These are phyloP conservation scores for Tephrocybe sp. DNA, from an alignment of 768 basidiomycete genomes.

Conservation along the genomic window DNA sequence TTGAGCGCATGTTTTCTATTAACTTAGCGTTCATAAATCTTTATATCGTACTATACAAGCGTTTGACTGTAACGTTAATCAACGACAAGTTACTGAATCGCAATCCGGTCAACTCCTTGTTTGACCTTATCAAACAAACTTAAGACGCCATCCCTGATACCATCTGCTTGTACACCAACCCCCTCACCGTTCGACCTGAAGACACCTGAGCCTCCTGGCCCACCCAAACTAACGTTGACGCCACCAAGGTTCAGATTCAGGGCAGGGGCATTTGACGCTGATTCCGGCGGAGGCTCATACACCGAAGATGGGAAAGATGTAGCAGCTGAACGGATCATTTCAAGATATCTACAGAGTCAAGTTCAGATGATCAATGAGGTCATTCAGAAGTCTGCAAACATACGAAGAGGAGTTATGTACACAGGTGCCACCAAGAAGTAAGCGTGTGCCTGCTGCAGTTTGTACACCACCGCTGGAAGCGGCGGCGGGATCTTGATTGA, in stretches of 20 bases:
- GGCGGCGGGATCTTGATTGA: constrained; percentile 76
- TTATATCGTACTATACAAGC: background rate
- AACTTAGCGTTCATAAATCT: background rate
- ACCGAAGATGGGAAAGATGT: constrained; percentile 58
- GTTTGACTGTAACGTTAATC: constrained; percentile 1
- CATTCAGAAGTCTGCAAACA: constrained; percentile 15
- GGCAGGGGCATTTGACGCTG: constrained; percentile 68
- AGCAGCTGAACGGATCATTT: constrained; percentile 81
- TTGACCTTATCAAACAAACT: constrained; percentile 87
- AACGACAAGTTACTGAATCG: constrained; percentile 32
- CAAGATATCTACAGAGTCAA: constrained; percentile 62
- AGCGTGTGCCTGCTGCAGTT: constrained; percentile 61
- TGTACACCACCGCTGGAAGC: constrained; percentile 44
- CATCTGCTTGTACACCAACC: constrained; percentile 78
- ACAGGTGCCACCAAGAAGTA: constrained; percentile 91
- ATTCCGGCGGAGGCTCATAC: constrained; percentile 75
- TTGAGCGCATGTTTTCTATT: background rate
- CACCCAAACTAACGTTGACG: constrained; percentile 93
- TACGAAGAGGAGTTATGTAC: constrained; percentile 94
- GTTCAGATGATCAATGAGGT: constrained; percentile 10
- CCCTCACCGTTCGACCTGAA: constrained; percentile 79
- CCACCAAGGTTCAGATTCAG: constrained; percentile 90
- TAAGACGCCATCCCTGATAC: constrained; percentile 84
- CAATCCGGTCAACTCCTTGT: constrained; percentile 73
- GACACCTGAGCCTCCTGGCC: constrained; percentile 75